Percentiles rank a stretch among this genome's conserved stretches.
Conservation (phyloP, 2,329 filamentous ascomycete species). For the Dichotomopilus funicola region DNA sequence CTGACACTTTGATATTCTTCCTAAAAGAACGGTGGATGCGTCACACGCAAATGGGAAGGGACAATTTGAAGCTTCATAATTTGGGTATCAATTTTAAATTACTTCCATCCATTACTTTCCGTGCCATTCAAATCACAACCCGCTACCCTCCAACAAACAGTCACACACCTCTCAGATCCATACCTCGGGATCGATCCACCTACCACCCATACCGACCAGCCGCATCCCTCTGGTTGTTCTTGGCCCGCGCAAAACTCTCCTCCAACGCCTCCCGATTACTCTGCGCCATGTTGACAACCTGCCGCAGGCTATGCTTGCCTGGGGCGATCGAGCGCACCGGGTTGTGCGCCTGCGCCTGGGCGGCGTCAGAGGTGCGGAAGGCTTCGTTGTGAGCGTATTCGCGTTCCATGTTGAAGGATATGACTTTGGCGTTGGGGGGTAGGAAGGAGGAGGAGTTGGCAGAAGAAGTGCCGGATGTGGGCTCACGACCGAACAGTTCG, state of each 20-base stretch:
- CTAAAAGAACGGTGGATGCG: neutral
- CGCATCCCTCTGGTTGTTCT: constrained; percentile 73
- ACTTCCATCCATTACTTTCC: neutral
- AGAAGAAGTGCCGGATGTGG: neutral
- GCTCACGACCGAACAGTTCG: constrained; percentile 71
- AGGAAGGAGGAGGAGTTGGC: constrained; percentile 20
- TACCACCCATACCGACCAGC: constrained; percentile 78
- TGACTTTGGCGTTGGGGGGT: constrained; percentile 52
- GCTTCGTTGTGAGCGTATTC: constrained; percentile 84
- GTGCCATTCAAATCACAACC: neutral
- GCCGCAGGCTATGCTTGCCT: constrained; percentile 82
- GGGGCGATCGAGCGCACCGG: constrained; percentile 76
- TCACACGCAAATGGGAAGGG: neutral
- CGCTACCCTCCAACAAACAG: neutral
- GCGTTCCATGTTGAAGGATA: constrained; percentile 81
- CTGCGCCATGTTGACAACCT: constrained; percentile 76
- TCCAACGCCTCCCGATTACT: constrained; percentile 82
- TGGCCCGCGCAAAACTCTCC: constrained; percentile 81
- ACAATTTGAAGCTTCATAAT: neutral
- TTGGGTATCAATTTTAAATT: constrained; percentile 4
- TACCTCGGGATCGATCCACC: constrained; percentile 9
- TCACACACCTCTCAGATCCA: too few species aligned
- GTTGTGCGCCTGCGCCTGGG: constrained; percentile 67
- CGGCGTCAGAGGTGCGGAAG: constrained; percentile 55
- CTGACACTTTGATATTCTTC: neutral